Percentiles rank a stretch among this genome's conserved stretches.
These are phyloP conservation scores for Aspergillus floridensis DNA, from an alignment of 2,329 filamentous ascomycete genomes.

Conservation along the genomic window DNA sequence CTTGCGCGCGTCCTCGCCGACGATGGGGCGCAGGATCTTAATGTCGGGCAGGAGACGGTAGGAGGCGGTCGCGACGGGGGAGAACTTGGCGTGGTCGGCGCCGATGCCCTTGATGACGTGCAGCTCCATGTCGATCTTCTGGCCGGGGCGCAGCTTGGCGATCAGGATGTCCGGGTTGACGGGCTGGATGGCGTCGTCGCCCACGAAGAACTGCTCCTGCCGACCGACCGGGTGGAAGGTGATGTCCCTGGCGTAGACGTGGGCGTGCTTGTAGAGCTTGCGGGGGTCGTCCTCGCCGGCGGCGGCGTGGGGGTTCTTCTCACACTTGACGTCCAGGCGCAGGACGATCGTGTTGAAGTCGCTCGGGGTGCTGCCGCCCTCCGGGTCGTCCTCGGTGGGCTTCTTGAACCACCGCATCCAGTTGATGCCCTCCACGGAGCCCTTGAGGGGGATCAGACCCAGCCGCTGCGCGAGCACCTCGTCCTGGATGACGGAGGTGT, in stretches of 20 bases:
- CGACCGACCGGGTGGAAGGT: slow-evolving; percentile 72
- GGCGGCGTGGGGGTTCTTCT: slow-evolving; percentile 69
- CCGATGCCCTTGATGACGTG: slow-evolving; percentile 95
- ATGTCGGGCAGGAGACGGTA: slow-evolving; percentile 91
- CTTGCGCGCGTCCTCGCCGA: slow-evolving; percentile 82
- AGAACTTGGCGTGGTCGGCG: slow-evolving; percentile 94
- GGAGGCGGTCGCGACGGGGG: slow-evolving; percentile 88
- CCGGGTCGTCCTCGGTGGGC: slow-evolving; percentile 62
- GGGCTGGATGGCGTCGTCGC: slow-evolving; percentile 66
- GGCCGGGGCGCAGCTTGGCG: slow-evolving; percentile 87
- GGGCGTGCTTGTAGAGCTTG: slow-evolving; percentile 81
- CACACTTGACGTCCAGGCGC: slow-evolving; percentile 74
- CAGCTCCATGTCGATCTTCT: slow-evolving; percentile 80
- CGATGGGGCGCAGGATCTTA: slow-evolving; percentile 75
- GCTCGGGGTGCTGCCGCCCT: slow-evolving; percentile 49
- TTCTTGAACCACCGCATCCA: slow-evolving; percentile 82
- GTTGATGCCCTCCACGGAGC: slow-evolving; percentile 71
- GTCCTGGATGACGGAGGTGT: slow-evolving; percentile 96
- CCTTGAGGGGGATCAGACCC: slow-evolving; percentile 85
- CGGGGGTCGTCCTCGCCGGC: slow-evolving; percentile 74
- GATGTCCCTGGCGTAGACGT: slow-evolving; percentile 76
- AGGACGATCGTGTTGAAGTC: slow-evolving; percentile 89
- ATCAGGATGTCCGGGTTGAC: slow-evolving; percentile 91
- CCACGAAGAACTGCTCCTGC: slow-evolving; percentile 66
- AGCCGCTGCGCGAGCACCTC: slow-evolving; percentile 90